Conservation (phyloP, 768 basidiomycete species). For the Tephrocybe sp. region DNA sequence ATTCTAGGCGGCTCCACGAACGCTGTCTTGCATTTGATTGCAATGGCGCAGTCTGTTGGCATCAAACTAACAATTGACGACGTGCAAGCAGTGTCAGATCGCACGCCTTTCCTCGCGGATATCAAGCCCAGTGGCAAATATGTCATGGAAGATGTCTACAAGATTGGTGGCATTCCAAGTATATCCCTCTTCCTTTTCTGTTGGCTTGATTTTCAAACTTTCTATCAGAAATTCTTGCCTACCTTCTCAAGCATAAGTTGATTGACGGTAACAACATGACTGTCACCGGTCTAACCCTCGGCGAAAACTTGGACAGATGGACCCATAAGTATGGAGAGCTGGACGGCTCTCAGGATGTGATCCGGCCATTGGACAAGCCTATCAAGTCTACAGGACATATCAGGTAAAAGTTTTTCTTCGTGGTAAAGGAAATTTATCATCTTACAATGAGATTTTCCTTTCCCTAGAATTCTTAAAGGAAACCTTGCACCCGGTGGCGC, state of each 20-base stretch:
- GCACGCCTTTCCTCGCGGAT: constrained; percentile 91
- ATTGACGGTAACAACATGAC: constrained; percentile 92
- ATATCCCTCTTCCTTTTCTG: constrained; percentile 22
- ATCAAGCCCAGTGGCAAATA: constrained; percentile 97
- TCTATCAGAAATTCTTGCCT: constrained; percentile 72
- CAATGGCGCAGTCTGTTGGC: constrained; percentile 94
- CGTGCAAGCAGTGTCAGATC: constrained; percentile 91
- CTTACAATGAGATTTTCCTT: constrained; percentile 11
- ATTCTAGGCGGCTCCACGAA: constrained; percentile 97
- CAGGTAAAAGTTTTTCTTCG: constrained; percentile 46
- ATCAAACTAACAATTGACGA: constrained; percentile 87
- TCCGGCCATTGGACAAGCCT: constrained; percentile 82
- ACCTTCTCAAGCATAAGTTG: constrained; percentile 80
- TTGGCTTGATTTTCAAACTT: background rate
- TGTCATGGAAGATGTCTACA: constrained; percentile 97
- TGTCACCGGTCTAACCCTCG: constrained; percentile 85
- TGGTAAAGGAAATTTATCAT: constrained; percentile 7
- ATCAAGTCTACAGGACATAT: constrained; percentile 91
- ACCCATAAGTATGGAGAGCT: constrained; percentile 76
- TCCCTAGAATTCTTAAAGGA: constrained; percentile 79
- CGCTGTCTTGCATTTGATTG: constrained; percentile 94
- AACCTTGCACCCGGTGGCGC: constrained; percentile 94
- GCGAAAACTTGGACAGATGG: constrained; percentile 93
- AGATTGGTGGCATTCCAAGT: constrained; percentile 96
- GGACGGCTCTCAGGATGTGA: constrained; percentile 74